Base-by-base conservation (phyloP, 2,329 filamentous ascomycete species). In the Ophiostoma sp. region DNA sequence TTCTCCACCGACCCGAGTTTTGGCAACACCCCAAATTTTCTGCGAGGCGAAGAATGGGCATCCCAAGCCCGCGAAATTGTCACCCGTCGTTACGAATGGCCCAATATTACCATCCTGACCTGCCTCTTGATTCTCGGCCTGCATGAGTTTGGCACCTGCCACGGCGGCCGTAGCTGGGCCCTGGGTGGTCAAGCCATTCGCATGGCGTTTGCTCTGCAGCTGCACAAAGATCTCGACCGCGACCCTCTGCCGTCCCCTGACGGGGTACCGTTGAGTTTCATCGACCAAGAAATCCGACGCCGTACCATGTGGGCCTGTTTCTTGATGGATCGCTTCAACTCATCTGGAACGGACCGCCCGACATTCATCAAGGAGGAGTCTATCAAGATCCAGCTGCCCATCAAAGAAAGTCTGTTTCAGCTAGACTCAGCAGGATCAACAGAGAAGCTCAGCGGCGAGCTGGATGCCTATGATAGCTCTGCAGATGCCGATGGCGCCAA, bases 281-380 rank as follows among this genome's bases (percentile, higher is more conserved):
- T 93, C 16, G 95, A 98, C 76, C 89, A 92, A 41, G 95, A 99
- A 77, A 97, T 98, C 67, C 86, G 95, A 70, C 83, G 95, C 73
- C 86, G 95, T 68, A 95, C 93, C 2, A 98, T 99, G 94, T 99
- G 95, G 95, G 91, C 93, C 12, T 98, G 94, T 76, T 97, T 97
- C 75, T 78, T 97, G 68, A 97, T 98, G 93, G 95, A 99, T 76
- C 88, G 94, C 0, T 97, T 97, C 81, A 97, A 96, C 78, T 97
- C 94, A 0, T 97, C 93, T 1, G 94, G 95, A 1, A 96, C 92
- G 2, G 93, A 97, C 74, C 85, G 94, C 49, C 95, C 95, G 27
- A 91, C 92, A 67, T 97, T 97, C 73, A 89, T 97, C 67, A 89
- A 91, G 72, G 93, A 97, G 76, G 91, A 95, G 72, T 92, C 91